Evolutionary conservation across 176 grass and related monocot species (phyloP), one percentile per base, ranked within the genome.

Genomic region (Aegilops longissima): DNA sequence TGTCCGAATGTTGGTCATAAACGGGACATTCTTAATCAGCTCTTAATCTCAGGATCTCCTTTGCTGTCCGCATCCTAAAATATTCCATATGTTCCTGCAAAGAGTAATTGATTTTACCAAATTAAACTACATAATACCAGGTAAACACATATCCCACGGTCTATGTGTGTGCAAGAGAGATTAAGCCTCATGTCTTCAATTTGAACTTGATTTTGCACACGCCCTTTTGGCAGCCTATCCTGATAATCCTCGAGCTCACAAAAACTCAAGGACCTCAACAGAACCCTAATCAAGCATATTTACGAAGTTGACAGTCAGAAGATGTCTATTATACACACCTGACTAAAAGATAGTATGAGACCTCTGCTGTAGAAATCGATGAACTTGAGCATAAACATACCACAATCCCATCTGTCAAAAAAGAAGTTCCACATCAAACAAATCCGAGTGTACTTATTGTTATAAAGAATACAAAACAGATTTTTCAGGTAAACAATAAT

Each of bases 381-480:
- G 81, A 91, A 92, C 80, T 97, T 97, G 44, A 97, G 88, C 95
- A 94, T 97, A 86, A 94, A 97, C 92, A 97, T 97, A 59, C 94
- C 91, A 81, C 94, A 96, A 79, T 96, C 94, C 89, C 84, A 96
- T 82, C 94, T 96, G 59, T 87, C 80, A 87, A 63, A 62, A 69
- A 29, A 80, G 62, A 83, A 86, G 34, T 9, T 49, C 47, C 36
- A 2, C 6, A 69, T 87, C 68, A 90, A 79, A 66, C 23, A 73
- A 73, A 73, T 73, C 13, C 23, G 80, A 45, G 23, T 58, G 20
- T 72, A 5, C 13, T 16, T 6, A 30, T 58, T 80, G 33, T 12
- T 79, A 42, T 17, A 20, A 59, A 16, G 47, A 76, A 51, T 20
- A 61, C 39, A 49, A 49, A 38, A 77, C 5, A 42, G 58, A 82